Conservation (phyloP, 73 alveolate genomes). For the Paramecium sexaurelia region DNA sequence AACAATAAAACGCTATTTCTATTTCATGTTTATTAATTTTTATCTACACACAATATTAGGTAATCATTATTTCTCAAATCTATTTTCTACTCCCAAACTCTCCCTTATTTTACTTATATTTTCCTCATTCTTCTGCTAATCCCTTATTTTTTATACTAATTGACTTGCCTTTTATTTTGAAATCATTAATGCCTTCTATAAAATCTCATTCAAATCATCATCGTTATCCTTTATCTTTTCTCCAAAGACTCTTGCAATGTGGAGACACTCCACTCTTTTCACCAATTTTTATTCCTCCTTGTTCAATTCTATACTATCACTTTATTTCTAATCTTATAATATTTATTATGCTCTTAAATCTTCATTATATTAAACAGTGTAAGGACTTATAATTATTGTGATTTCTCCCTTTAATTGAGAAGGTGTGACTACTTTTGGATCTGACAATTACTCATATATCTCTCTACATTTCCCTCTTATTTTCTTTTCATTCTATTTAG, state of each 20-base stretch:
- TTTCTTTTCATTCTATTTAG: slow-evolving; percentile 79
- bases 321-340: neutral
- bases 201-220: neutral
- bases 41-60: too few species aligned
- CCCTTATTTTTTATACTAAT: neutral
- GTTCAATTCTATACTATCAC: neutral
- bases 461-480: slow-evolving; percentile 61
- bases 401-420: slow-evolving; percentile 82
- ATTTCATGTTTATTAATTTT: too few species aligned
- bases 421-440: slow-evolving; percentile 33
- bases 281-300: neutral
- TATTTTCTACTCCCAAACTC: neutral
- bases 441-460: slow-evolving; percentile 47
- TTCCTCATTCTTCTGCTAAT: neutral
- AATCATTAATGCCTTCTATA: neutral
- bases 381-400: slow-evolving; percentile 81
- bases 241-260: slow-evolving; percentile 14
- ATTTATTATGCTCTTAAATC: slow-evolving; percentile 62
- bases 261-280: neutral
- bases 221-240: neutral
- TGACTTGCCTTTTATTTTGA: slow-evolving; percentile 1
- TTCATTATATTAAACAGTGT: slow-evolving; percentile 56
- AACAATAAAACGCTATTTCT: neutral
- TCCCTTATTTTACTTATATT: neutral
- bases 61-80: neutral